Evolutionary conservation across 768 basidiomycete species (phyloP).

Genomic region (Hypsizygus marmoreus): DNA sequence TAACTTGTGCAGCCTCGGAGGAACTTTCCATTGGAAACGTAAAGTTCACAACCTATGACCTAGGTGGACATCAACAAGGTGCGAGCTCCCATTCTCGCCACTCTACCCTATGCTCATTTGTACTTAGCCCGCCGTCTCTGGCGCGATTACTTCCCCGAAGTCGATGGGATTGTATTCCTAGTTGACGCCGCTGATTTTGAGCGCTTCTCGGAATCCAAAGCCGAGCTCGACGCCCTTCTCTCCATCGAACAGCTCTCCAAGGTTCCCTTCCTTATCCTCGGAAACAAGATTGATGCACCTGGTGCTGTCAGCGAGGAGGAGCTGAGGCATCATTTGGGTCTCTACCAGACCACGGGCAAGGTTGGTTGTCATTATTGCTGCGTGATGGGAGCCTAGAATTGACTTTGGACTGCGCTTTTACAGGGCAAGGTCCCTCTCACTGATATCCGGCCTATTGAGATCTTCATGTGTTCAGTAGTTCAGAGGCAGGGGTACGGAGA

Average conservation of each 20-base stretch:
- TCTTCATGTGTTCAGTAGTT: slow-evolving; percentile 99
- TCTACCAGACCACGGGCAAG: slow-evolving; percentile 99
- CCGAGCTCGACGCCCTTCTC: slow-evolving; percentile 94
- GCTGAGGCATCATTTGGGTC: slow-evolving; percentile 89
- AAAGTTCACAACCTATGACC: slow-evolving; percentile 98
- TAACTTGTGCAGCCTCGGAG: slow-evolving; percentile 76
- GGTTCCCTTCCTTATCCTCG: slow-evolving; percentile 97
- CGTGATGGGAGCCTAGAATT: slow-evolving; percentile 1
- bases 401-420: slow-evolving; percentile 2
- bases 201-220: slow-evolving; percentile 94
- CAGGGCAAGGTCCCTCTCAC: slow-evolving; percentile 96
- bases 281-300: slow-evolving; percentile 99
- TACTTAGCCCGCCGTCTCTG: slow-evolving; percentile 88
- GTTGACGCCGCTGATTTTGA: slow-evolving; percentile 98
- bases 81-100: slow-evolving; percentile 14
- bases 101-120: background rate
- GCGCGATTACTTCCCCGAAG: slow-evolving; percentile 99
- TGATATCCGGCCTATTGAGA: slow-evolving; percentile 97
- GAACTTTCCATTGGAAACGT: slow-evolving; percentile 98
- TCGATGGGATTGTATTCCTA: slow-evolving; percentile 97
- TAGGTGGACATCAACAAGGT: slow-evolving; percentile 98
- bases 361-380: slow-evolving; percentile 40
- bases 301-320: slow-evolving; percentile 98
- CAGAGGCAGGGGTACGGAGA: slow-evolving; percentile 99
- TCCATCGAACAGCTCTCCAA: slow-evolving; percentile 93